Evolutionary conservation across 2,329 filamentous ascomycete genomes (phyloP).

Genomic region (Sphaerulina musiva): DNA sequence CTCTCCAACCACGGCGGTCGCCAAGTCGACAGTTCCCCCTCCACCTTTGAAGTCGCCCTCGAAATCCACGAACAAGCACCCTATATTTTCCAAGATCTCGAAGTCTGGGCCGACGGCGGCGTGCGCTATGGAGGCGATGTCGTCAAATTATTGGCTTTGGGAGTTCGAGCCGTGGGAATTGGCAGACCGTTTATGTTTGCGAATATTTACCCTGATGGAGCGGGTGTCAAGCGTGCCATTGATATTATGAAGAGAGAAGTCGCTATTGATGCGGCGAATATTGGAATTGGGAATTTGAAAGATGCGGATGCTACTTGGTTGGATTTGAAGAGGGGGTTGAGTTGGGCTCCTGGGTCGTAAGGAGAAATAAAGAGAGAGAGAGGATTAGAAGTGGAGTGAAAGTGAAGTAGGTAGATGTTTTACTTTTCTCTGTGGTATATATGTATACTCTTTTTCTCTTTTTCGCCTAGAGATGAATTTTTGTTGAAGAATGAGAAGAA

Average conservation of each 20-base stretch:
- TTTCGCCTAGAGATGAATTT: too few species aligned
- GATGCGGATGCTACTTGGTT: constrained; percentile 9
- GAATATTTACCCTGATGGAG: constrained; percentile 45
- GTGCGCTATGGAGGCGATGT: constrained; percentile 37
- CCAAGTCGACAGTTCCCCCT: constrained; percentile 51
- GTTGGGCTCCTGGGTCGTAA: constrained; percentile 6
- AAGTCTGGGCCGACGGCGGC: constrained; percentile 38
- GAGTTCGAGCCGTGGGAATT: constrained; percentile 40
- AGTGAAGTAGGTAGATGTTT: too few species aligned
- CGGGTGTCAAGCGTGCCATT: constrained; percentile 50
- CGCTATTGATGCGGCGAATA: constrained; percentile 19
- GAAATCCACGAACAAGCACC: constrained; percentile 58
- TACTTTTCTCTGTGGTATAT: too few species aligned
- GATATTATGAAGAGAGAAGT: constrained; percentile 49
- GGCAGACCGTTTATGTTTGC: constrained; percentile 49
- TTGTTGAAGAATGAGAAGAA: too few species aligned
- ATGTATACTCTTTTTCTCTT: too few species aligned
- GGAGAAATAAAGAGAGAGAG: too few species aligned
- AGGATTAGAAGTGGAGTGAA: too few species aligned
- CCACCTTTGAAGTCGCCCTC: constrained; percentile 66
- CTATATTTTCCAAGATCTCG: constrained; percentile 35
- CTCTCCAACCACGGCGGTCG: constrained; percentile 51
- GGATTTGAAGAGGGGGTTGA: constrained; percentile 4
- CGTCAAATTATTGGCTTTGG: constrained; percentile 37
- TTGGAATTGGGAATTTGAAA: constrained; percentile 18